These are phyloP conservation scores for Phytophthora lateralis DNA, from an alignment of 352 stramenopile genomes.

Conservation along the genomic window DNA sequence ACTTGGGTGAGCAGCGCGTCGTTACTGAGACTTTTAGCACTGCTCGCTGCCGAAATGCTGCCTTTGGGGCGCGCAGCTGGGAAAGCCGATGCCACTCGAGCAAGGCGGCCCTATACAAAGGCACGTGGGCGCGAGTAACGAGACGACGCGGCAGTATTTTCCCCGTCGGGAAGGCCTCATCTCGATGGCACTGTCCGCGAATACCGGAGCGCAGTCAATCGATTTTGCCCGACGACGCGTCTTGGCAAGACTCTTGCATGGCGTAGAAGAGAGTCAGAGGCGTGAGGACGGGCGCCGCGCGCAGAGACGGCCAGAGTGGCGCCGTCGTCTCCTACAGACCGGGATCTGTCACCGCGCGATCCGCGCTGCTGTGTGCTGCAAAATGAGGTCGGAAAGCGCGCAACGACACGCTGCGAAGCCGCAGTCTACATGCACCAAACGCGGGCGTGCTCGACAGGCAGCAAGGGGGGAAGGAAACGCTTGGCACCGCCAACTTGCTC, in stretches of 20 bases:
- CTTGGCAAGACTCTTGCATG: too few species aligned
- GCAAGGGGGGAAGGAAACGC: neutral
- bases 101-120: conserved; percentile 31
- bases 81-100: conserved; percentile 33
- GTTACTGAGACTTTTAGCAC: neutral
- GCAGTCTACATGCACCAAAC: neutral
- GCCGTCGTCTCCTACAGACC: conserved; percentile 21
- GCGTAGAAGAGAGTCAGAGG: conserved; percentile 33
- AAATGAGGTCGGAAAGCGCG: neutral
- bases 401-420: neutral
- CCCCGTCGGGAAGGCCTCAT: conserved; percentile 20
- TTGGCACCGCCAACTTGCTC: neutral
- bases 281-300: conserved; percentile 12
- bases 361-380: neutral
- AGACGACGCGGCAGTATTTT: conserved; percentile 31
- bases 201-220: conserved; percentile 3
- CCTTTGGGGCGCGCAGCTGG: conserved; percentile 26
- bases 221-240: conserved; percentile 1
- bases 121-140: conserved; percentile 41
- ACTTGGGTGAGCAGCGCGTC: conserved; percentile 6
- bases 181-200: neutral
- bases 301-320: conserved; percentile 22
- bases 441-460: neutral
- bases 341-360: conserved; percentile 26
- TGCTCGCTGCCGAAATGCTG: conserved; percentile 16